Percentiles rank a stretch among this genome's conserved stretches.
Conservation (phyloP, 1,284 basidiomycete species). For the Mycena citricolor region DNA sequence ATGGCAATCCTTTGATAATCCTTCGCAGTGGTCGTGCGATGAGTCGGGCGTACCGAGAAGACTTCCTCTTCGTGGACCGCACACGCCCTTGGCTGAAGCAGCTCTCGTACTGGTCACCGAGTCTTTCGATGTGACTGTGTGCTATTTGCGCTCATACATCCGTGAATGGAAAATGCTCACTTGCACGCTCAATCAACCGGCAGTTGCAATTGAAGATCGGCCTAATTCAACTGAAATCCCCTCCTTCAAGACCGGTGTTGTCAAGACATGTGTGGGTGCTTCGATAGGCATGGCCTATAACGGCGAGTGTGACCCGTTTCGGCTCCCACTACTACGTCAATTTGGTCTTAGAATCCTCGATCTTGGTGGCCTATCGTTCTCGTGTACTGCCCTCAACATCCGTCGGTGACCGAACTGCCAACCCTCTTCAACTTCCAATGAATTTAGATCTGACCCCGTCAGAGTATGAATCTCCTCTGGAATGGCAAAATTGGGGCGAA, state of each 20-base stretch:
- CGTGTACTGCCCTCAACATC: slow-evolving; percentile 40
- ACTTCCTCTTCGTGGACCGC: slow-evolving; percentile 53
- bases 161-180: slow-evolving; percentile 43
- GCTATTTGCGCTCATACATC: slow-evolving; percentile 45
- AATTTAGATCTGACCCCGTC: slow-evolving; percentile 35
- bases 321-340: too few species aligned
- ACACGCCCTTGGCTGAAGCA: slow-evolving; percentile 46
- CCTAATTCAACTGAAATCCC: slow-evolving; percentile 36
- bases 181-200: slow-evolving; percentile 45
- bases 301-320: slow-evolving; percentile 43
- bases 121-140: slow-evolving; percentile 49
- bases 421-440: slow-evolving; percentile 46
- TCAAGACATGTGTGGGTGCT: slow-evolving; percentile 55
- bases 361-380: slow-evolving; percentile 67
- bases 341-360: slow-evolving; percentile 60
- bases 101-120: slow-evolving; percentile 59
- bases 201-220: slow-evolving; percentile 35
- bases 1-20: slow-evolving; percentile 9
- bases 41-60: slow-evolving; percentile 42
- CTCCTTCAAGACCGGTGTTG: slow-evolving; percentile 32
- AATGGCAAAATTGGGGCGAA: slow-evolving; percentile 65
- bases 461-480: slow-evolving; percentile 36
- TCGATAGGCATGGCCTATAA: slow-evolving; percentile 65
- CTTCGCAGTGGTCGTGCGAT: slow-evolving; percentile 48
- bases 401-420: too few species aligned